Evolutionary conservation across 1,284 basidiomycete species (phyloP).

Genomic region (Trichosporon asahii): DNA sequence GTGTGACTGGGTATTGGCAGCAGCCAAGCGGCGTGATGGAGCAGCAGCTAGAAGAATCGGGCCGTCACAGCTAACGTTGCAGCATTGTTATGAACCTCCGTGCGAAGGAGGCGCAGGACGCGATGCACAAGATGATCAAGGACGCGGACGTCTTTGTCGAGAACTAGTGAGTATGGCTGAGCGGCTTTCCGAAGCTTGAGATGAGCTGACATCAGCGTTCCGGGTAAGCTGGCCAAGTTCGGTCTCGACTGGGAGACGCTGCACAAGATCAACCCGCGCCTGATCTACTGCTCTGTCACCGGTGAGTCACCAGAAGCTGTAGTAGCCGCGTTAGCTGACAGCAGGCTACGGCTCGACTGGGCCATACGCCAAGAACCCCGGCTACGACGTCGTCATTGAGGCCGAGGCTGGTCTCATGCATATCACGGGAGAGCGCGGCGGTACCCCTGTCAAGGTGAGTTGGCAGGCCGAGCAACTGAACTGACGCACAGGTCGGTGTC

Average conservation of each 20-base stretch:
- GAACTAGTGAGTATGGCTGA: slow-evolving; percentile 64
- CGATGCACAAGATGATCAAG: slow-evolving; percentile 69
- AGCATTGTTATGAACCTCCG: slow-evolving; percentile 83
- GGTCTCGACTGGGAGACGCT: slow-evolving; percentile 85
- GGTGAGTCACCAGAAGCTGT: slow-evolving; percentile 55
- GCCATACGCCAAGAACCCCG: slow-evolving; percentile 74
- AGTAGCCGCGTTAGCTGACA: not conserved
- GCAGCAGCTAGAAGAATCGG: not conserved
- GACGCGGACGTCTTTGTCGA: slow-evolving; percentile 83
- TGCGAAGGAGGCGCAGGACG: slow-evolving; percentile 67
- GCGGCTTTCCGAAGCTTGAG: slow-evolving; percentile 29
- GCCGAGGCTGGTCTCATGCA: slow-evolving; percentile 92
- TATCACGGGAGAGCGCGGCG: slow-evolving; percentile 86
- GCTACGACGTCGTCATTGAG: slow-evolving; percentile 88
- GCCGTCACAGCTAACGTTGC: slow-evolving; percentile 16
- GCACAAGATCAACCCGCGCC: slow-evolving; percentile 68
- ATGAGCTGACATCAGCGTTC: slow-evolving; percentile 31
- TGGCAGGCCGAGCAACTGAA: not conserved
- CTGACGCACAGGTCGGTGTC: slow-evolving; percentile 63
- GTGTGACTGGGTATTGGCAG: slow-evolving; percentile 8
- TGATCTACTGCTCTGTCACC: slow-evolving; percentile 88
- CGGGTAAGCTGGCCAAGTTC: slow-evolving; percentile 74
- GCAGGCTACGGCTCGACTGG: slow-evolving; percentile 91
- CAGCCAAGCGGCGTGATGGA: not conserved
- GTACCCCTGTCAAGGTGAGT: slow-evolving; percentile 71